Evolutionary conservation across 768 basidiomycete genomes (phyloP).

Genomic region (Hypholoma sublateritium): DNA sequence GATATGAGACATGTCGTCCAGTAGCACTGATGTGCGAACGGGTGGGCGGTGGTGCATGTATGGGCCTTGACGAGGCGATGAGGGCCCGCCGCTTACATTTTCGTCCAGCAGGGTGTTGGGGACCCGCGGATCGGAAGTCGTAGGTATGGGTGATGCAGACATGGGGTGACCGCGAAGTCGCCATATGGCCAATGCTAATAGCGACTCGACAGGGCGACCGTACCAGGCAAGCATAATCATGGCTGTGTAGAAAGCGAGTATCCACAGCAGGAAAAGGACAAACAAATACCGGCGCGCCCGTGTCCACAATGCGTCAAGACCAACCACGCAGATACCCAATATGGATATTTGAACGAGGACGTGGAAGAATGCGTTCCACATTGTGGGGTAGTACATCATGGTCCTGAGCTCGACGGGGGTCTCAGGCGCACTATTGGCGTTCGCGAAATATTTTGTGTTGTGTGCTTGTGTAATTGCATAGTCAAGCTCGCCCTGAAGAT

Average conservation of each 20-base stretch:
- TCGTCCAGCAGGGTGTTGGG: conserved; percentile 25
- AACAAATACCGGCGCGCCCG: conserved; percentile 56
- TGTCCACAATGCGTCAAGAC: conserved; percentile 59
- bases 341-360: conserved; percentile 56
- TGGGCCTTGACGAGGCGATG: conserved; percentile 44
- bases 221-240: conserved; percentile 58
- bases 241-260: conserved; percentile 51
- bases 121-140: not conserved
- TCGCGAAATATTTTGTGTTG: conserved; percentile 46
- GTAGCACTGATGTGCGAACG: conserved; percentile 42
- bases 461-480: conserved; percentile 61
- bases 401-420: conserved; percentile 14
- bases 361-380: conserved; percentile 36
- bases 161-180: conserved; percentile 38
- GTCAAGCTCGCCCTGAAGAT: conserved; percentile 68
- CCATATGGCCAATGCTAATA: conserved; percentile 48
- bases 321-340: conserved; percentile 56
- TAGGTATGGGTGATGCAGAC: conserved; percentile 9
- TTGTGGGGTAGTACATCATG: conserved; percentile 29
- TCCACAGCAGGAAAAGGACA: conserved; percentile 65
- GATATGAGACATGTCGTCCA: conserved; percentile 38
- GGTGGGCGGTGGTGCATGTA: conserved; percentile 72
- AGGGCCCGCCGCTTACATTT: not conserved
- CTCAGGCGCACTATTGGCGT: conserved; percentile 19
- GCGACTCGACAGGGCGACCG: conserved; percentile 55